A percentile compares a stretch with the other conserved stretches of the same genome.
Evolutionary conservation across 2,329 filamentous ascomycete genomes (phyloP).

Genomic region (Plenodomus lindquistii): DNA sequence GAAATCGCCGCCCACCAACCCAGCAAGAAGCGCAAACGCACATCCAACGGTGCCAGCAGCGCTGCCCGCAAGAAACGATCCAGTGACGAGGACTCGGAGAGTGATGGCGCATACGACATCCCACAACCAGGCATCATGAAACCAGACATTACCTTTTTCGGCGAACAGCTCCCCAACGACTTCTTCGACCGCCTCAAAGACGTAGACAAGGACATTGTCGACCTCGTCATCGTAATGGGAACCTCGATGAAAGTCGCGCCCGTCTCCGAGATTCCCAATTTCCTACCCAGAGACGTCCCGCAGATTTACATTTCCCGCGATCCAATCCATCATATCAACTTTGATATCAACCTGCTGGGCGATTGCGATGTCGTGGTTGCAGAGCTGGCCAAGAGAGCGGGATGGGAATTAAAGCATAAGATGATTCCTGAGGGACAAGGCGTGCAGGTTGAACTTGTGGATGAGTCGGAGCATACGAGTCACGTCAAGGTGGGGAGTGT

Average conservation of each 20-base stretch:
- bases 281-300: slow-evolving; percentile 76
- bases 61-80: slow-evolving; percentile 50
- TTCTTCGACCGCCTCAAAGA: slow-evolving; percentile 83
- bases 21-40: slow-evolving; percentile 58
- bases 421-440: slow-evolving; percentile 75
- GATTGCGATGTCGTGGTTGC: slow-evolving; percentile 90
- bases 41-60: slow-evolving; percentile 49
- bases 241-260: slow-evolving; percentile 95
- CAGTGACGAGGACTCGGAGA: slow-evolving; percentile 58
- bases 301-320: slow-evolving; percentile 89
- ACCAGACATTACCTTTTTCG: slow-evolving; percentile 98
- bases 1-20: slow-evolving; percentile 54
- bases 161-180: slow-evolving; percentile 80
- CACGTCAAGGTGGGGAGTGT: slow-evolving; percentile 29
- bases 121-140: slow-evolving; percentile 81
- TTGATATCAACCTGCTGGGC: slow-evolving; percentile 94
- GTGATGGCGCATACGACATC: slow-evolving; percentile 66
- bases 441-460: slow-evolving; percentile 56
- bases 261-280: slow-evolving; percentile 86
- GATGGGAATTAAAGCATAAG: slow-evolving; percentile 79
- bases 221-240: slow-evolving; percentile 93
- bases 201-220: slow-evolving; percentile 76
- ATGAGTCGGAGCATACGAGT: slow-evolving; percentile 36
- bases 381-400: slow-evolving; percentile 79
- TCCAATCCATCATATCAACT: slow-evolving; percentile 85